Percentiles rank a stretch among this genome's conserved stretches.
Conservation (phyloP, 768 basidiomycete genomes). For the Rhizopogon sp. region DNA sequence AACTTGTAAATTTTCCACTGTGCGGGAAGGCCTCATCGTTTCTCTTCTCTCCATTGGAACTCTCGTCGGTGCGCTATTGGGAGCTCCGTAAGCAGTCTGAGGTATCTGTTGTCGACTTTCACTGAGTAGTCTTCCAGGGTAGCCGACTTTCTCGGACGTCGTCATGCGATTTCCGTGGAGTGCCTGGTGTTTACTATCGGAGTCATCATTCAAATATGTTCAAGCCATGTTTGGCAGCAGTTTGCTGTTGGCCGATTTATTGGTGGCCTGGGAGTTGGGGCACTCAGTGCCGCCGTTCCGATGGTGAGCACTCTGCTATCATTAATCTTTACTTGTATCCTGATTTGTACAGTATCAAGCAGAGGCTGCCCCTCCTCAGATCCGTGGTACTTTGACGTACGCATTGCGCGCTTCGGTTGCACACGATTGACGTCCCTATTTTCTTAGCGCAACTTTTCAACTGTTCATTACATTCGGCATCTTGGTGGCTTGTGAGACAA, state of each 20-base stretch:
- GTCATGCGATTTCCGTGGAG: conserved; percentile 61
- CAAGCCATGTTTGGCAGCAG: conserved; percentile 56
- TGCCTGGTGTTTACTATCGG: conserved; percentile 55
- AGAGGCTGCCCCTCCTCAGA: conserved; percentile 66
- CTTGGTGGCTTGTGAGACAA: conserved; percentile 51
- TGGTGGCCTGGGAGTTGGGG: conserved; percentile 65
- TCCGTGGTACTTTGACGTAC: conserved; percentile 60
- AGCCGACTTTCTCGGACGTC: conserved; percentile 62
- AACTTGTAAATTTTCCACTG: conserved; percentile 49
- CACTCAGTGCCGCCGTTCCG: conserved; percentile 61
- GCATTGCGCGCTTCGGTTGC: neutral
- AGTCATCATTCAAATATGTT: conserved; percentile 52
- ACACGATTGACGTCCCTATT: conserved; percentile 1
- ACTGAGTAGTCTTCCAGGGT: conserved; percentile 27
- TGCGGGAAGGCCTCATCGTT: conserved; percentile 64
- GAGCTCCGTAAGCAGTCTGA: conserved; percentile 48
- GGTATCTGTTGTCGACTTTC: neutral
- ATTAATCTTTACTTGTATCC: neutral
- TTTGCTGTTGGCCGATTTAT: conserved; percentile 62
- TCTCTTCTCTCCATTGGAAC: conserved; percentile 70
- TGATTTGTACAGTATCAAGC: conserved; percentile 49
- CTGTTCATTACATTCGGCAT: conserved; percentile 71
- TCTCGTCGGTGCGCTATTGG: conserved; percentile 53
- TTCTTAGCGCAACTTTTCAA: conserved; percentile 43
- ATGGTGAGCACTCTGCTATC: conserved; percentile 33